Evolutionary conservation across 176 grass and related monocot species (phyloP).

Genomic region (Urochloa ruziziensis): DNA sequence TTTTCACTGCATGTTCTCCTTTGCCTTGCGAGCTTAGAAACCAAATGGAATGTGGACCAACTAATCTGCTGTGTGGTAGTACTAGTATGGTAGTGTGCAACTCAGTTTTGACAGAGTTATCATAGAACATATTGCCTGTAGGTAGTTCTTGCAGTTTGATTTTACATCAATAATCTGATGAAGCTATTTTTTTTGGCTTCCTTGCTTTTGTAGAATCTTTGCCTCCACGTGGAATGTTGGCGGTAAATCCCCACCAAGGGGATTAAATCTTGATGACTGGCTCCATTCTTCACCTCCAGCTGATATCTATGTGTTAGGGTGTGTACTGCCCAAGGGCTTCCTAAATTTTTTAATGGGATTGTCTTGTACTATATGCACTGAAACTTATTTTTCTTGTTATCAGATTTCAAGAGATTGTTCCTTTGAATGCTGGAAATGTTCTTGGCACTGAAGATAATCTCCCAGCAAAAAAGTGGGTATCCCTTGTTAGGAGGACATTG

Average conservation of each 20-base stretch:
- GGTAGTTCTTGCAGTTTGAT: not conserved
- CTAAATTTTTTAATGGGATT: not conserved
- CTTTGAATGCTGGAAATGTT: conserved; percentile 97
- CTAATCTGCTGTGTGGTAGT: not conserved
- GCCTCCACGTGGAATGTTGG: conserved; percentile 96
- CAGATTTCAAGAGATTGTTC: conserved; percentile 99
- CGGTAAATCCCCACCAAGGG: conserved; percentile 81
- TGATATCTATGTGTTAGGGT: conserved; percentile 98
- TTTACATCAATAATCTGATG: not conserved
- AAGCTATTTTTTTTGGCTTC: not conserved
- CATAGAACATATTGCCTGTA: not conserved
- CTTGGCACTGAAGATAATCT: conserved; percentile 87
- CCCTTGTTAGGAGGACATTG: conserved; percentile 76
- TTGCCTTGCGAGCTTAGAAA: not conserved
- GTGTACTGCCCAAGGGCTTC: conserved; percentile 3
- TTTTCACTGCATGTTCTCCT: not conserved
- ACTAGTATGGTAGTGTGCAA: not conserved
- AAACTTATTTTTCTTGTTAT: not conserved
- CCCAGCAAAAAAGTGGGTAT: conserved; percentile 88
- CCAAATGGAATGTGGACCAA: not conserved
- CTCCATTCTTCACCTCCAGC: conserved; percentile 88
- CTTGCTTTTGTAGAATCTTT: conserved; percentile 60
- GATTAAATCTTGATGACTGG: conserved; percentile 92
- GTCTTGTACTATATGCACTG: not conserved
- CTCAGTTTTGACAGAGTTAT: not conserved